phyloP scores from a whole-genome alignment of 1,139 yeast species.

The Williopsis jadinii region DNA sequence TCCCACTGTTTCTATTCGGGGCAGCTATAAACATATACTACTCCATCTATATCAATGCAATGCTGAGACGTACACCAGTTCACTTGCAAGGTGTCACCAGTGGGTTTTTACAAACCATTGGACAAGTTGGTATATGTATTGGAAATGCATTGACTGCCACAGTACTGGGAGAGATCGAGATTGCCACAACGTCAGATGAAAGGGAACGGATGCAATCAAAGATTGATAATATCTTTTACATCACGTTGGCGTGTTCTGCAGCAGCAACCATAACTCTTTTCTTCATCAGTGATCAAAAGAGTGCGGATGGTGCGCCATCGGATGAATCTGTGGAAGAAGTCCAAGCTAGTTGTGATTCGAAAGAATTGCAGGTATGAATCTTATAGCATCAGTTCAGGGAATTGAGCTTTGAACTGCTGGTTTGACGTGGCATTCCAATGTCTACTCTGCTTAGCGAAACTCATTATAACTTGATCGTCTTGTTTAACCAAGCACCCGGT shows the following conservation, averaged over 20 bases:
- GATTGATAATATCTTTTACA: conserved; percentile 1
- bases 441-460: not conserved
- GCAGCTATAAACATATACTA: conserved; percentile 13
- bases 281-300: not conserved
- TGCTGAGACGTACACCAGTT: conserved; percentile 26
- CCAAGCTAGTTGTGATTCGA: too few species aligned
- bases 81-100: conserved; percentile 29
- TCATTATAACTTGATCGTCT: too few species aligned
- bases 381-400: conserved; percentile 47
- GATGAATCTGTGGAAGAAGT: too few species aligned
- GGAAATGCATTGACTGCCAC: conserved; percentile 13
- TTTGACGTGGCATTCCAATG: conserved; percentile 18
- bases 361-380: too few species aligned
- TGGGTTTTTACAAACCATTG: conserved; percentile 25
- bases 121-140: conserved; percentile 22
- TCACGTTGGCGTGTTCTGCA: not conserved
- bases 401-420: conserved; percentile 47
- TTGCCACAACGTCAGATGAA: not conserved
- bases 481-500: conserved; percentile 6
- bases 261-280: not conserved
- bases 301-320: not conserved
- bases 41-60: conserved; percentile 12
- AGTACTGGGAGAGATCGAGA: conserved; percentile 9
- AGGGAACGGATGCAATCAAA: not conserved
- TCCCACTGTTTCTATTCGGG: conserved; percentile 15